Evolutionary conservation across 352 stramenopile genomes (phyloP).

Genomic region (Blastocystis sp.): DNA sequence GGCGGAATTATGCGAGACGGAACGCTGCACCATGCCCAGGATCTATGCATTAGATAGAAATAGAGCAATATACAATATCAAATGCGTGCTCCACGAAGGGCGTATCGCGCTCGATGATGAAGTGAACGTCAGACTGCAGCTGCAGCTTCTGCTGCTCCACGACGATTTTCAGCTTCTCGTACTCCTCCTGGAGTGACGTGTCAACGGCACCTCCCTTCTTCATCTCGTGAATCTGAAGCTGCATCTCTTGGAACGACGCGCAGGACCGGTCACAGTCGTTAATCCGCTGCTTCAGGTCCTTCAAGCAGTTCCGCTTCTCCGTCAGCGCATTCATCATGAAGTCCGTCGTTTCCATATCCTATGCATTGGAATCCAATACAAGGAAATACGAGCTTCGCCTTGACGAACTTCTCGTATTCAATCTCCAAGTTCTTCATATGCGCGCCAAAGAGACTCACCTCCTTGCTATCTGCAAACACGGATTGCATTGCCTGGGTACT

Average conservation of each 20-base stretch:
- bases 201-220: not conserved
- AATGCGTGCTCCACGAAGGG: slow-evolving; percentile 38
- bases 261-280: slow-evolving; percentile 9
- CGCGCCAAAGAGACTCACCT: not conserved
- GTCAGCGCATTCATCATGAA: not conserved
- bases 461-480: not conserved
- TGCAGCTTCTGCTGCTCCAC: slow-evolving; percentile 64
- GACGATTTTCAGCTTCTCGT: slow-evolving; percentile 54
- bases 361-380: not conserved
- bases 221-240: not conserved
- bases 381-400: slow-evolving; percentile 29
- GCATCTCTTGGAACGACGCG: slow-evolving; percentile 38
- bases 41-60: not conserved
- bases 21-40: slow-evolving; percentile 60
- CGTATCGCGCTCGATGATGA: slow-evolving; percentile 48
- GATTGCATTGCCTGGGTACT: not conserved
- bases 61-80: slow-evolving; percentile 4
- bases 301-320: slow-evolving; percentile 16
- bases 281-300: slow-evolving; percentile 21
- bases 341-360: slow-evolving; percentile 54
- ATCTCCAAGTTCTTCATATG: slow-evolving; percentile 25
- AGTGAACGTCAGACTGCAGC: slow-evolving; percentile 68
- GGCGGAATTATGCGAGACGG: slow-evolving; percentile 19
- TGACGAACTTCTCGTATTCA: slow-evolving; percentile 56
- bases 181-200: slow-evolving; percentile 5